phyloP scores from a whole-genome alignment of 148 eudicot genomes.

The Suaeda aralocaspica region DNA sequence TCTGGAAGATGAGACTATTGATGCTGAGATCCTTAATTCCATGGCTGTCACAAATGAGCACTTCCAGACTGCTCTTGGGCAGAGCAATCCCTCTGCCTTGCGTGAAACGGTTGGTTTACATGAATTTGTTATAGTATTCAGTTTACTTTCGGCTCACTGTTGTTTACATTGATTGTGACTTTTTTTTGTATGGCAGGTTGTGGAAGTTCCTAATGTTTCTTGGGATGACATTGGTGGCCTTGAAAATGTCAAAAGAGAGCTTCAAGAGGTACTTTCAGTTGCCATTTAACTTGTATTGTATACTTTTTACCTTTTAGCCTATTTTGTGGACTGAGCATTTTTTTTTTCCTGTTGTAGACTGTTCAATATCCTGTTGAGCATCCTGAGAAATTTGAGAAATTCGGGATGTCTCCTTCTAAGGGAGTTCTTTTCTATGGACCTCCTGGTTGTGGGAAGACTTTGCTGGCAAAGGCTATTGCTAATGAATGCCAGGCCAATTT shows the following conservation, averaged over 20 bases:
- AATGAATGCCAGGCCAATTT: constrained; percentile 92
- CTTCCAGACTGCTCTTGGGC: constrained; percentile 81
- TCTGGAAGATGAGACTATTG: constrained; percentile 78
- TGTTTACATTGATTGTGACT: background rate
- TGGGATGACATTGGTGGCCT: constrained; percentile 92
- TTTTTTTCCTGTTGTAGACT: constrained; percentile 40
- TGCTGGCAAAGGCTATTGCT: constrained; percentile 90
- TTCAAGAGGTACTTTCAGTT: constrained; percentile 59
- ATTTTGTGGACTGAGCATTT: background rate
- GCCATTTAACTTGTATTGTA: background rate
- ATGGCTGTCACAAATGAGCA: constrained; percentile 94
- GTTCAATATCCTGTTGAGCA: constrained; percentile 97
- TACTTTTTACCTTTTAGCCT: background rate
- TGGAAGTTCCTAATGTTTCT: constrained; percentile 75
- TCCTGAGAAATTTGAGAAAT: constrained; percentile 91
- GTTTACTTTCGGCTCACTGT: background rate
- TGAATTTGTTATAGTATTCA: background rate
- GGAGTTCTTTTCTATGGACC: constrained; percentile 95
- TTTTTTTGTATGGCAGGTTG: constrained; percentile 41
- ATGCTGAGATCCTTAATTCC: constrained; percentile 85
- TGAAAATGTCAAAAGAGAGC: constrained; percentile 86
- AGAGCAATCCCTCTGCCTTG: constrained; percentile 87
- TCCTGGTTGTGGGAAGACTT: constrained; percentile 89
- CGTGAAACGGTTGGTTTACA: constrained; percentile 77
- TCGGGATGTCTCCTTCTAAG: constrained; percentile 94